A percentile compares a stretch with the other conserved stretches of the same genome.
These are phyloP conservation scores for Deinandra increscens DNA, from an alignment of 129 eudicot species.

Conservation along the genomic window DNA sequence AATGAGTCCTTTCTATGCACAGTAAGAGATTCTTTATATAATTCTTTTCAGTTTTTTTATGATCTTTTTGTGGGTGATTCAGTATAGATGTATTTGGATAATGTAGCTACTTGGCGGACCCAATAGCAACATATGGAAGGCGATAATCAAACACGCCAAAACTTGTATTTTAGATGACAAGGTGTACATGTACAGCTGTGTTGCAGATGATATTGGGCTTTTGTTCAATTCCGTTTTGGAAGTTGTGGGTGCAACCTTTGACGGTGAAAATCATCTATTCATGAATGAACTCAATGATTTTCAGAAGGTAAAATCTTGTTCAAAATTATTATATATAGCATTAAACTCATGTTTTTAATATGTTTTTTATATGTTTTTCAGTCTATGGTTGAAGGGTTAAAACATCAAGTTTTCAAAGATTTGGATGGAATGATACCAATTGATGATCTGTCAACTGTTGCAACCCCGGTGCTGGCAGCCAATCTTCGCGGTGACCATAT, in stretches of 20 bases:
- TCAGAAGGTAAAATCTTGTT: constrained; percentile 52
- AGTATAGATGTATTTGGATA: constrained; percentile 11
- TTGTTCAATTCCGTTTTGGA: constrained; percentile 54
- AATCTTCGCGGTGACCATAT: constrained; percentile 27
- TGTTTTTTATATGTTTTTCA: constrained; percentile 30
- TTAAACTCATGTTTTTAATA: constrained; percentile 4
- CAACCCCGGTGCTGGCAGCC: constrained; percentile 30
- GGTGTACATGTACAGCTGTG: constrained; percentile 38
- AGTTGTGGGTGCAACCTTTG: constrained; percentile 61
- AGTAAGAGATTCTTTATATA: constrained; percentile 38
- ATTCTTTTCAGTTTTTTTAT: not conserved
- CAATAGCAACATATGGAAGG: constrained; percentile 56
- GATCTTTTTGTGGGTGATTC: not conserved
- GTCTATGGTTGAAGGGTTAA: constrained; percentile 48
- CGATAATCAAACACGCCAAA: constrained; percentile 54
- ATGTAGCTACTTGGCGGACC: constrained; percentile 56
- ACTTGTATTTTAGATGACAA: constrained; percentile 52
- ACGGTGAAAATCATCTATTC: constrained; percentile 46
- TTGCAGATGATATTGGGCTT: constrained; percentile 40
- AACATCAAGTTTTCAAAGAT: constrained; percentile 39
- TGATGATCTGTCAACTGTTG: constrained; percentile 35
- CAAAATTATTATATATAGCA: not conserved
- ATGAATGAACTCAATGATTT: constrained; percentile 37
- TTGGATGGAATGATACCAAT: constrained; percentile 29
- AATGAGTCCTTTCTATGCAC: constrained; percentile 37